These are phyloP conservation scores for Hawksworthiomyces lignivorus DNA, from an alignment of 2,329 filamentous ascomycete genomes.

Conservation along the genomic window DNA sequence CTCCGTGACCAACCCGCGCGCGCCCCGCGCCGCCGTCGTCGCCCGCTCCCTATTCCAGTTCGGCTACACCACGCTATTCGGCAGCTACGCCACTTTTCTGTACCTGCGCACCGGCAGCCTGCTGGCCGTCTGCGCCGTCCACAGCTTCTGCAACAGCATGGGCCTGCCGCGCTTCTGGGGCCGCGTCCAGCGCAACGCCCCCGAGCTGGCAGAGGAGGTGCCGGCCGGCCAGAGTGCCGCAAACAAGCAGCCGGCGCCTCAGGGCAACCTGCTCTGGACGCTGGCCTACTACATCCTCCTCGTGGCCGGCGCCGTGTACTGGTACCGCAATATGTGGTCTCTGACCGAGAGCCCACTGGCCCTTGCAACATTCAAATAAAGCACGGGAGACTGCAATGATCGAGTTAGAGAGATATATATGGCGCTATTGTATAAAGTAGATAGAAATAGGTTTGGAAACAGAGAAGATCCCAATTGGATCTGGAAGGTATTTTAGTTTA, in stretches of 20 bases:
- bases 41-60: conserved; percentile 76
- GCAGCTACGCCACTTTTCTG: conserved; percentile 85
- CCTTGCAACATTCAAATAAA: conserved; percentile 26
- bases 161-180: conserved; percentile 85
- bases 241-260: too few relatives aligned
- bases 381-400: background rate
- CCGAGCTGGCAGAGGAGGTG: background rate
- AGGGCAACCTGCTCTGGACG: conserved; percentile 55
- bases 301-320: conserved; percentile 61
- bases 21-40: conserved; percentile 54
- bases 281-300: conserved; percentile 72
- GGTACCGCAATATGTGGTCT: conserved; percentile 62
- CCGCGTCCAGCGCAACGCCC: conserved; percentile 48
- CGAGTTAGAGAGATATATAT: too few relatives aligned
- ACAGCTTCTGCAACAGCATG: conserved; percentile 88
- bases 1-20: conserved; percentile 66
- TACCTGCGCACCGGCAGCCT: conserved; percentile 81
- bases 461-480: too few relatives aligned
- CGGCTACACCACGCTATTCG: conserved; percentile 84
- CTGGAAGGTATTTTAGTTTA: too few relatives aligned
- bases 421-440: too few relatives aligned
- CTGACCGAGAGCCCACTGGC: conserved; percentile 59
- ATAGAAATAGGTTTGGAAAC: too few relatives aligned
- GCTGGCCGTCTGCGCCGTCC: conserved; percentile 64
- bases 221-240: too few relatives aligned